These are phyloP conservation scores for Solanum piurae DNA, from an alignment of 257 asterid genomes.

Conservation along the genomic window DNA sequence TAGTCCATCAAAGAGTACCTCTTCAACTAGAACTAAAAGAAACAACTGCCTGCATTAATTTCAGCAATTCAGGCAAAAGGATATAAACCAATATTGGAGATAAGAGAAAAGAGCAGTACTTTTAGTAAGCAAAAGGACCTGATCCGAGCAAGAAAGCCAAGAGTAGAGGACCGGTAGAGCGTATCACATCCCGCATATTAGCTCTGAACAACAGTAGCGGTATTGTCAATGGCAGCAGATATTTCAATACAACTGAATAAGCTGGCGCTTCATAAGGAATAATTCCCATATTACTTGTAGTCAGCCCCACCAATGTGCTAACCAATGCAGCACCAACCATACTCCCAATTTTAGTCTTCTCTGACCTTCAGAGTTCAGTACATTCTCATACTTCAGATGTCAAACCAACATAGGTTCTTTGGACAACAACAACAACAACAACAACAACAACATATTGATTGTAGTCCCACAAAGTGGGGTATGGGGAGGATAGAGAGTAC, in stretches of 20 bases:
- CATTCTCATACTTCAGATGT: conserved; percentile 4
- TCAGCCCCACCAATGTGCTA: conserved; percentile 63
- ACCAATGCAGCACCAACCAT: conserved; percentile 79
- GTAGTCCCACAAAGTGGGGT: background rate
- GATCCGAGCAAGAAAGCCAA: conserved; percentile 74
- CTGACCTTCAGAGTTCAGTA: conserved; percentile 44
- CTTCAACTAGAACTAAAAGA: background rate
- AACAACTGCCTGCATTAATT: background rate
- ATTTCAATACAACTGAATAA: conserved; percentile 49
- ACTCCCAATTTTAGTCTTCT: conserved; percentile 79
- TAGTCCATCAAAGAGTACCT: background rate
- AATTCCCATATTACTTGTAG: conserved; percentile 74
- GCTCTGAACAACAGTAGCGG: conserved; percentile 77
- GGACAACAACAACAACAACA: background rate
- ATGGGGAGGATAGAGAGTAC: background rate
- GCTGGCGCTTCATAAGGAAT: conserved; percentile 71
- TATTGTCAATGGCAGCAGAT: conserved; percentile 63
- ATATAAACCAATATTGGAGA: background rate
- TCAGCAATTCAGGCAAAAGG: background rate
- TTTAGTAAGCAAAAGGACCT: conserved; percentile 23
- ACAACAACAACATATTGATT: background rate
- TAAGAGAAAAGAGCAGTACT: background rate
- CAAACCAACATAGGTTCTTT: background rate
- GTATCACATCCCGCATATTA: conserved; percentile 42
- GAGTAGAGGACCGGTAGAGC: conserved; percentile 59